Percentiles rank a stretch among this genome's conserved stretches.
Conservation (phyloP, 2,329 filamentous ascomycete species). For the Orbilia javanica region DNA sequence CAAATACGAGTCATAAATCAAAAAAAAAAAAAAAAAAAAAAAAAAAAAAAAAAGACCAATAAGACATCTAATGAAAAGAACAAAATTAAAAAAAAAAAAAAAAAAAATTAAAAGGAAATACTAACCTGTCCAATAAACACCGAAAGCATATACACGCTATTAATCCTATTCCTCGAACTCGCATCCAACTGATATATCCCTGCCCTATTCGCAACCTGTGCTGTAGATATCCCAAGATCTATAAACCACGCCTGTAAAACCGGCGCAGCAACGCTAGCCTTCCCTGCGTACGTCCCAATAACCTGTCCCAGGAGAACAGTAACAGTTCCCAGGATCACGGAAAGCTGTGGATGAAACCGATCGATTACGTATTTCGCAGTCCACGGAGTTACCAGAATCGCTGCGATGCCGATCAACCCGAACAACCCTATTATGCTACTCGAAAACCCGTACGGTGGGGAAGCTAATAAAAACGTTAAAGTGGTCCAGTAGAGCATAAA, state of each 20-base stretch:
- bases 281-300: constrained; percentile 78
- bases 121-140: constrained; percentile 81
- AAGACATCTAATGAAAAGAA: too few relatives aligned
- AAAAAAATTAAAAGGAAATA: neutral
- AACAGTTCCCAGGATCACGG: constrained; percentile 73
- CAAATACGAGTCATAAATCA: neutral
- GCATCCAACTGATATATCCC: constrained; percentile 79
- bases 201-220: constrained; percentile 79
- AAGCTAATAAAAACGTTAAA: constrained; percentile 81
- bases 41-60: neutral
- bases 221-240: constrained; percentile 79
- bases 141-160: constrained; percentile 84
- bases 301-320: constrained; percentile 74
- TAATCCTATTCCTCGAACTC: constrained; percentile 79
- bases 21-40: neutral
- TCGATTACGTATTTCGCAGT: constrained; percentile 80
- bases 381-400: constrained; percentile 76
- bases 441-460: constrained; percentile 76
- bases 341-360: constrained; percentile 76
- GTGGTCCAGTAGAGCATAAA: constrained; percentile 81
- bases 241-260: constrained; percentile 78
- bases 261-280: constrained; percentile 76
- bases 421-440: constrained; percentile 81
- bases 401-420: constrained; percentile 79
- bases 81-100: neutral